Conservation (phyloP, 2,329 filamentous ascomycete genomes). For the Colletotrichum liriopes region DNA sequence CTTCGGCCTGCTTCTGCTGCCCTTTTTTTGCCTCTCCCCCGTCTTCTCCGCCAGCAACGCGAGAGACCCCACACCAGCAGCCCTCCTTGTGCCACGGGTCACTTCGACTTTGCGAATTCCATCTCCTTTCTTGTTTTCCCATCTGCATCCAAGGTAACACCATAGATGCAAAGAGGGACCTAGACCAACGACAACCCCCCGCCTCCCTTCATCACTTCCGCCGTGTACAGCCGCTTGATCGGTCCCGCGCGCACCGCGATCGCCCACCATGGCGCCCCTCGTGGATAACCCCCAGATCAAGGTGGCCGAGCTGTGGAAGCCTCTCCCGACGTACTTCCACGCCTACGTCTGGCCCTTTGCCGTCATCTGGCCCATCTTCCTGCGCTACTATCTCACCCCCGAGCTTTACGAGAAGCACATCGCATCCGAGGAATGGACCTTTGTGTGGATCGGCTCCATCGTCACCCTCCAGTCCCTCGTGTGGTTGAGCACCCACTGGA, state of each 20-base stretch:
- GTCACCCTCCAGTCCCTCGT: conserved; percentile 88
- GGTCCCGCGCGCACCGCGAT: conserved; percentile 18
- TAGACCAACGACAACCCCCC: not conserved
- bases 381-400: conserved; percentile 86
- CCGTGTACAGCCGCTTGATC: conserved; percentile 1
- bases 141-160: conserved; percentile 19
- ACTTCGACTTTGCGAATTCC: conserved; percentile 4
- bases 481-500: conserved; percentile 99
- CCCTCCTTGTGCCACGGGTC: conserved; percentile 20
- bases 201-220: not conserved
- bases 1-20: conserved; percentile 17
- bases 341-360: conserved; percentile 94
- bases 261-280: conserved; percentile 77
- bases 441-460: conserved; percentile 92
- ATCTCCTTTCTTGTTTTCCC: not conserved
- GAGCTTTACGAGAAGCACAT: conserved; percentile 94
- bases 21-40: conserved; percentile 3
- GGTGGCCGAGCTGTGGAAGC: conserved; percentile 89
- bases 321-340: conserved; percentile 85
- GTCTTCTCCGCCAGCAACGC: conserved; percentile 19
- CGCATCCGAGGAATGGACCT: conserved; percentile 96
- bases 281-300: conserved; percentile 94
- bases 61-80: conserved; percentile 17
- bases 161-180: conserved; percentile 10
- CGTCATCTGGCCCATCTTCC: conserved; percentile 92